Evolutionary conservation across 1,139 yeast species (phyloP), one percentile per base, ranked within the genome.

Genomic region (Debaryomyces sp.): DNA sequence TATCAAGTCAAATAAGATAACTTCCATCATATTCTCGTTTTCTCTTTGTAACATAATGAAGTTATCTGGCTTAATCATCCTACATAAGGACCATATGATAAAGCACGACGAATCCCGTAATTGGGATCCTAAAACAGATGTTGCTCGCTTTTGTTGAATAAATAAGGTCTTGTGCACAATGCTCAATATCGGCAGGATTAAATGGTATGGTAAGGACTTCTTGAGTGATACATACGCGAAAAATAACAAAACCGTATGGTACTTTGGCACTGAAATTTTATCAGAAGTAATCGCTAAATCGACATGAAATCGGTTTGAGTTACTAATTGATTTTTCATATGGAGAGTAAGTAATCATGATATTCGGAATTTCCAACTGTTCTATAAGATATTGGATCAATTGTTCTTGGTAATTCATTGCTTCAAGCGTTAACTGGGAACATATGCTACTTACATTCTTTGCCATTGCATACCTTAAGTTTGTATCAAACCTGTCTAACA

Each of bases 41-140:
- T 38, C 43, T 0, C 15, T 8, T 3, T 44, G 13, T 5, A 58
- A 43, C 7, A 7, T 4, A 6, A 48, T 45, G 32, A 68, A 53
- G 1, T 53, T 45, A 0, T 49, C 41, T 18, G 46, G 54, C 13
- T 39, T 51, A 2, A 54, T 55, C 37, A 65, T 64, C 40, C 70
- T 61, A 44, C 68, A 73, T 10, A 78, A 59, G 1, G 79, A 62
- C 80, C 80, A 76, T 7, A 71, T 47, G 2, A 89, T 81, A 61
- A 87, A 92, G 62, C 96, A 88, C 0, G 95, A 84, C 0, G 97
- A 84, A 62, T 92, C 98, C 46, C 96, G 75, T 1, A 92, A 78
- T 55, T 85, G 90, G 2, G 80, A 68, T 0, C 96, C 96, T 10
- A 79, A 61, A 0, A 82, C 71, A 13, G 75, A 68, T 0, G 82